Conservation (phyloP, 108 stramenopile genomes). For the Poteriospumella lacustris region DNA sequence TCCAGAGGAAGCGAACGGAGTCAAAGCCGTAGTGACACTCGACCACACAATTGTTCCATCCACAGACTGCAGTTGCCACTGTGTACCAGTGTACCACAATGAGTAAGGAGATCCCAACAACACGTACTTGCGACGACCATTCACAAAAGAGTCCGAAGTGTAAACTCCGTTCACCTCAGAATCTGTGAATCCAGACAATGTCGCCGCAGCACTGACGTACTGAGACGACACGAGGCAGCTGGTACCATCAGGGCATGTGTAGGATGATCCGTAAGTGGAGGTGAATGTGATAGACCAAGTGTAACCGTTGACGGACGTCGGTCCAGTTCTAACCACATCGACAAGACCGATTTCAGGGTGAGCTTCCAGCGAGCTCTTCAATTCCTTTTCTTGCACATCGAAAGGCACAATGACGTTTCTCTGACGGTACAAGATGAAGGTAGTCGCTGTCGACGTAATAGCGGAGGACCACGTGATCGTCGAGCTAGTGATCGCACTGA, state of each 20-base stretch:
- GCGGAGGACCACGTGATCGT: not conserved
- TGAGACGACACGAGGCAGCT: not conserved
- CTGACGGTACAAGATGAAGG: constrained; percentile 1
- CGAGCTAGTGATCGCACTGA: not conserved
- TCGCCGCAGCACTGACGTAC: not conserved
- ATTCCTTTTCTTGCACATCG: not conserved
- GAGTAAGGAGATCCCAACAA: not conserved
- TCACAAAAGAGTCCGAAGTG: not conserved
- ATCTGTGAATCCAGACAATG: not conserved
- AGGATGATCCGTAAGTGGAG: not conserved
- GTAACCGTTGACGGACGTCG: not conserved
- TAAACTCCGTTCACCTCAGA: constrained; percentile 15
- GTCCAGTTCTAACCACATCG: not conserved
- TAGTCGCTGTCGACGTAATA: not conserved
- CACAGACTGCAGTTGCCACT: not conserved
- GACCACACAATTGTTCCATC: not conserved
- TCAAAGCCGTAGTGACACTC: not conserved
- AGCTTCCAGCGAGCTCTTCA: not conserved
- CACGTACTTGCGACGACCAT: not conserved
- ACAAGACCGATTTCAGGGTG: constrained; percentile 12
- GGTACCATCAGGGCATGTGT: not conserved
- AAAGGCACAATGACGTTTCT: not conserved
- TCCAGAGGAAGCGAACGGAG: constrained; percentile 19
- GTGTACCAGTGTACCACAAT: not conserved
- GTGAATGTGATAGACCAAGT: constrained; percentile 7